Percentiles rank a stretch among this genome's conserved stretches.
These are phyloP conservation scores for Pugionium dolabratum DNA, from an alignment of 345 rosid genomes.

Conservation along the genomic window DNA sequence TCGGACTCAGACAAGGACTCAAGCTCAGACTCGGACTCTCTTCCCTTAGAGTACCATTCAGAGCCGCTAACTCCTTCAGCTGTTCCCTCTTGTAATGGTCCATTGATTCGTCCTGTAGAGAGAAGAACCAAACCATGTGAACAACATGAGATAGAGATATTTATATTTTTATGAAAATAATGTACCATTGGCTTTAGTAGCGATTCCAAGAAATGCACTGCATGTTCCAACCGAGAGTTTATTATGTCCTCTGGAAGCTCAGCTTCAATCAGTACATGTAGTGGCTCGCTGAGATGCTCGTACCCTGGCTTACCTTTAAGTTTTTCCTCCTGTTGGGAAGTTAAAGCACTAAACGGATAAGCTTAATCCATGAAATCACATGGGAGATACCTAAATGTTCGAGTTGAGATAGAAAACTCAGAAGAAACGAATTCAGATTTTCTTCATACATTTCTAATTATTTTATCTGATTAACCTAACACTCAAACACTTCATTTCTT, in stretches of 20 bases:
- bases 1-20: constrained; percentile 87
- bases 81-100: constrained; percentile 92
- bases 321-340: constrained; percentile 68
- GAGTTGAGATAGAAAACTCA: not conserved
- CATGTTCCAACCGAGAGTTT: constrained; percentile 69
- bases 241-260: constrained; percentile 85
- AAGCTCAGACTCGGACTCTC: constrained; percentile 85
- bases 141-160: not conserved
- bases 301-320: constrained; percentile 92
- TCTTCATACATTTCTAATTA: not conserved
- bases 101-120: constrained; percentile 77
- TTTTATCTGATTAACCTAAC: not conserved
- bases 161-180: not conserved
- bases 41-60: constrained; percentile 85
- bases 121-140: constrained; percentile 18
- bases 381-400: too few species aligned
- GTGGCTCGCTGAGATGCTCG: constrained; percentile 87
- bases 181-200: constrained; percentile 91
- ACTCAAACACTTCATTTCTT: not conserved
- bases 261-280: constrained; percentile 87
- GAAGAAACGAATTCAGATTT: constrained; percentile 9
- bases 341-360: constrained; percentile 5
- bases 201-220: constrained; percentile 65
- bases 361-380: not conserved
- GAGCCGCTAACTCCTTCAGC: constrained; percentile 78